These are phyloP conservation scores for Penicillium parvum DNA, from an alignment of 495 filamentous ascomycete genomes.

Conservation along the genomic window DNA sequence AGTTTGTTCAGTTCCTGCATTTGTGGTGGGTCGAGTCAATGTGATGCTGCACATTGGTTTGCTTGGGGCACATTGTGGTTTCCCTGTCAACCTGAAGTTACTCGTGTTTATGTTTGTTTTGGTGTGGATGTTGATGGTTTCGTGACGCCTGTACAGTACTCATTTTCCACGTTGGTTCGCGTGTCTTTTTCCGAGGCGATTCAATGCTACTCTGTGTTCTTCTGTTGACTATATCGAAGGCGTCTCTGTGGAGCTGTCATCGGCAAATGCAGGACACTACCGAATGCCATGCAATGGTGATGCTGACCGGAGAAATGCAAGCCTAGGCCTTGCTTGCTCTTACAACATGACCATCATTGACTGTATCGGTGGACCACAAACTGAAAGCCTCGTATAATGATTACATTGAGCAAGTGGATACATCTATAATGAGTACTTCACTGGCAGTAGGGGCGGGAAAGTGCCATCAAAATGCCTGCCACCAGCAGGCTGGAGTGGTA, in stretches of 20 bases:
- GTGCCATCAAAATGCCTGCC: constrained; percentile 22
- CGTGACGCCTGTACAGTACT: no score
- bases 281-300: constrained; percentile 3
- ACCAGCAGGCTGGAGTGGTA: constrained; percentile 23
- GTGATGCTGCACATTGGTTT: constrained; percentile 18
- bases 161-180: no score
- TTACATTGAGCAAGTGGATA: constrained; percentile 21
- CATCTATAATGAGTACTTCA: constrained; percentile 21
- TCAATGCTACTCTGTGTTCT: no score
- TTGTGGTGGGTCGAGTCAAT: constrained; percentile 2
- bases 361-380: background rate
- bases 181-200: no score
- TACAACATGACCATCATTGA: constrained; percentile 2
- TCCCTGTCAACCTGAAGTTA: constrained; percentile 18
- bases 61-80: constrained; percentile 9
- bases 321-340: constrained; percentile 2
- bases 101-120: constrained; percentile 7
- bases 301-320: constrained; percentile 5
- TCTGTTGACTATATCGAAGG: no score
- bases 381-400: constrained; percentile 10
- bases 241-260: background rate
- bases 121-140: background rate
- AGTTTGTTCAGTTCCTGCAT: constrained; percentile 17
- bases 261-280: constrained; percentile 1
- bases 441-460: constrained; percentile 15